Conservation (phyloP, 352 stramenopile genomes). For the Phytophthora tubulina region DNA sequence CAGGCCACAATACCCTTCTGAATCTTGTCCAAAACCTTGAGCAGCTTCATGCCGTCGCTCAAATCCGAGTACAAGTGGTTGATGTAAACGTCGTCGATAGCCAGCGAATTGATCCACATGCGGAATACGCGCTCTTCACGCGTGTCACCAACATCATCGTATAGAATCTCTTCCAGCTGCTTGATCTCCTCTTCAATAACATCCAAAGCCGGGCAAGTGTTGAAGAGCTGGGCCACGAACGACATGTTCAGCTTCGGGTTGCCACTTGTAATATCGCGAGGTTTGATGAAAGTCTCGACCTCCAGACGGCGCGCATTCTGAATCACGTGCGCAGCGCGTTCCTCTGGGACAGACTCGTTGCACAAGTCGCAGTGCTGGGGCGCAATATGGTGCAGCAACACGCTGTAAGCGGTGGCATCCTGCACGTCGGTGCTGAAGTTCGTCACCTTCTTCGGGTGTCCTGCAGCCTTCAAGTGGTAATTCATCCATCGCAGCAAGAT, state of each 20-base stretch:
- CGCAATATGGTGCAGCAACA: conserved; percentile 90
- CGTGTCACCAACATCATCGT: conserved; percentile 88
- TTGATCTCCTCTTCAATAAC: conserved; percentile 87
- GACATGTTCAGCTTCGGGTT: conserved; percentile 95
- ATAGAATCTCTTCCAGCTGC: conserved; percentile 88
- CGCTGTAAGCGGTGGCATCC: conserved; percentile 89
- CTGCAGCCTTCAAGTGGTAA: conserved; percentile 89
- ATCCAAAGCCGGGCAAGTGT: conserved; percentile 90
- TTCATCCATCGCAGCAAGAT: conserved; percentile 96
- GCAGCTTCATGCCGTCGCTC: conserved; percentile 88
- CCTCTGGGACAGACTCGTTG: conserved; percentile 59
- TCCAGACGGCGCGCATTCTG: conserved; percentile 83
- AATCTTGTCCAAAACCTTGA: conserved; percentile 92
- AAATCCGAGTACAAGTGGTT: conserved; percentile 94
- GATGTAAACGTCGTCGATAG: conserved; percentile 88
- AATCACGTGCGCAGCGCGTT: conserved; percentile 85
- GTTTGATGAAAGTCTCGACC: conserved; percentile 93
- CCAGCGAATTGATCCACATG: conserved; percentile 95
- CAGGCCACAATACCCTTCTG: conserved; percentile 90
- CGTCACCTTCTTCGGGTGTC: conserved; percentile 75
- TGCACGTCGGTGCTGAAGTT: conserved; percentile 87
- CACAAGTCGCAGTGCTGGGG: conserved; percentile 77
- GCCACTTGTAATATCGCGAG: conserved; percentile 91
- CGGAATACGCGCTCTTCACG: conserved; percentile 91
- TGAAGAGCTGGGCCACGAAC: conserved; percentile 93